Evolutionary conservation across 495 filamentous ascomycete species (phyloP).

Genomic region (Astrothelium subdiscretum): DNA sequence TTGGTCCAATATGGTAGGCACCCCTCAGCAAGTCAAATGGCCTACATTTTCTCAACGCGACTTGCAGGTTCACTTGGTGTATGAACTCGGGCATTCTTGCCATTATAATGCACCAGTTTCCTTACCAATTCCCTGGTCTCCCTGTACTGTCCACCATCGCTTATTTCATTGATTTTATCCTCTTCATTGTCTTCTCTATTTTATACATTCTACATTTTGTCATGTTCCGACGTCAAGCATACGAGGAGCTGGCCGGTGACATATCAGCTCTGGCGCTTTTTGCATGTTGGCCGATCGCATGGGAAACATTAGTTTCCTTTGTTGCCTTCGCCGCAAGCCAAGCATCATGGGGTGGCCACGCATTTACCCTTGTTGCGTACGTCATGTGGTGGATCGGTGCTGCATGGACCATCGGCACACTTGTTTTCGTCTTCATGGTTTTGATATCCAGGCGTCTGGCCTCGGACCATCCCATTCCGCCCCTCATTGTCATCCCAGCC

Average conservation of each 20-base stretch:
- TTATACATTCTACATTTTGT: conserved; percentile 2
- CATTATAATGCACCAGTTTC: conserved; percentile 13
- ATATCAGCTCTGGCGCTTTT: background rate
- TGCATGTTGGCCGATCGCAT: conserved; percentile 4
- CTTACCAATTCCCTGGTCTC: conserved; percentile 12
- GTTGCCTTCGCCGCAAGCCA: conserved; percentile 6
- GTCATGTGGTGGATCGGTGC: conserved; percentile 11
- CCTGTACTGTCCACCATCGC: conserved; percentile 10
- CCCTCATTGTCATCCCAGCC: conserved; percentile 7
- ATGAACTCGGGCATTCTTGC: conserved; percentile 13
- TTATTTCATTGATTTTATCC: conserved; percentile 8
- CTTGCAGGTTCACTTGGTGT: conserved; percentile 6
- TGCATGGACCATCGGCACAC: background rate
- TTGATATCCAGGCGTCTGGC: conserved; percentile 2
- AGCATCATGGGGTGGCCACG: conserved; percentile 10
- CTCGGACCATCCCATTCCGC: background rate
- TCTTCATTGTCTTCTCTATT: conserved; percentile 6
- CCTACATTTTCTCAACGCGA: background rate
- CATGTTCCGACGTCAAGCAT: conserved; percentile 1
- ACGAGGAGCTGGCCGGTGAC: background rate
- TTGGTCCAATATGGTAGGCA: conserved; percentile 7
- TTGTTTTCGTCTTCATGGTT: background rate
- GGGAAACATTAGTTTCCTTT: conserved; percentile 6
- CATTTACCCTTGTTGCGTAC: conserved; percentile 10
- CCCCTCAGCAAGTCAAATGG: background rate